A percentile compares a stretch with the other conserved stretches of the same genome.
phyloP scores from a whole-genome alignment of 768 basidiomycete species.

The Candolleomyces eurysporus region DNA sequence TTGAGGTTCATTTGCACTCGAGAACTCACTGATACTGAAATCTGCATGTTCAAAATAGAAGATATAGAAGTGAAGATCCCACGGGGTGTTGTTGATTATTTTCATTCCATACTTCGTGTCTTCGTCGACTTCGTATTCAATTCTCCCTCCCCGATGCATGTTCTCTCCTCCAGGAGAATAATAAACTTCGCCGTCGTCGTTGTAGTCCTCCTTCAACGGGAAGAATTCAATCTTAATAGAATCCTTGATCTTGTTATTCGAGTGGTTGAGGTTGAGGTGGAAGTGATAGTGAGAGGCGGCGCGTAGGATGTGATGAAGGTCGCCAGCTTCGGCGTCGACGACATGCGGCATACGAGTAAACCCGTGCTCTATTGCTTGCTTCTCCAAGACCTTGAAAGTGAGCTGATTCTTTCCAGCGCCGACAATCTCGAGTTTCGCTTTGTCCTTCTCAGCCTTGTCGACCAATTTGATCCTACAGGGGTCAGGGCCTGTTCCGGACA shows the following conservation, averaged over 20 bases:
- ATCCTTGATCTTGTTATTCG: constrained; percentile 11
- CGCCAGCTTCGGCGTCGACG: constrained; percentile 3
- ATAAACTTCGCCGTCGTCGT: constrained; percentile 13
- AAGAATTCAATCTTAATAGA: constrained; percentile 28
- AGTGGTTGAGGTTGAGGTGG: constrained; percentile 23
- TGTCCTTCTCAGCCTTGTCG: constrained; percentile 3
- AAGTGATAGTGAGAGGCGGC: constrained; percentile 22
- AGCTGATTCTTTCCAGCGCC: constrained; percentile 14
- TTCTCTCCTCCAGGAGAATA: constrained; percentile 22
- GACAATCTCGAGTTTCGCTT: constrained; percentile 18
- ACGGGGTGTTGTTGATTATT: constrained; percentile 27
- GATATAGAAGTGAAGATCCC: background rate
- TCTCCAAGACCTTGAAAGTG: constrained; percentile 20
- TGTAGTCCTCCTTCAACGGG: constrained; percentile 17
- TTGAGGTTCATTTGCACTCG: background rate
- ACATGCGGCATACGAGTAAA: constrained; percentile 15
- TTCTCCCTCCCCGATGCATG: constrained; percentile 22
- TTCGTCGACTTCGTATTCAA: constrained; percentile 18
- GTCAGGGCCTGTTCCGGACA: background rate
- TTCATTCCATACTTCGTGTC: constrained; percentile 17
- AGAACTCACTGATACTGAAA: constrained; percentile 26
- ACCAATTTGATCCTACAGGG: constrained; percentile 14
- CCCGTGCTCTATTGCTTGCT: constrained; percentile 17
- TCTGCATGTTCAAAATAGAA: background rate
- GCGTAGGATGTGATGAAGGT: constrained; percentile 18